These are phyloP conservation scores for Lactuca saligna DNA, from an alignment of 129 eudicot genomes.

Conservation along the genomic window DNA sequence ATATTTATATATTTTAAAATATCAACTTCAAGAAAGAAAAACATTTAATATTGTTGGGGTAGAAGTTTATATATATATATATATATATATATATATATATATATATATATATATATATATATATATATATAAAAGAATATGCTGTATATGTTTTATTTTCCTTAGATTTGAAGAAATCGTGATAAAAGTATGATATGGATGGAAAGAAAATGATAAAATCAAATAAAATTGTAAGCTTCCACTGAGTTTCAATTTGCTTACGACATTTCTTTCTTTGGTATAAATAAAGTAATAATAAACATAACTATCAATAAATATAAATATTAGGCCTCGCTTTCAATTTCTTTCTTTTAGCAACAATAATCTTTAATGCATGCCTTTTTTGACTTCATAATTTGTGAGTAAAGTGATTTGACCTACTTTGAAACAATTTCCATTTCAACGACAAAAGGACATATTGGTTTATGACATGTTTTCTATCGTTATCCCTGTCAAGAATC, in stretches of 20 bases:
- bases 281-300: background rate
- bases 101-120: too few species aligned
- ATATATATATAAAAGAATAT: too few species aligned
- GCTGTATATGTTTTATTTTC: too few species aligned
- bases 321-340: background rate
- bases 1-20: too few species aligned
- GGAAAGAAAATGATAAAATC: too few species aligned
- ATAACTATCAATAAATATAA: background rate
- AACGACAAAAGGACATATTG: constrained; percentile 7
- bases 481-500: background rate
- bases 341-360: background rate
- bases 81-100: too few species aligned
- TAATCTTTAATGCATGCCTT: constrained; percentile 3
- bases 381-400: constrained; percentile 8
- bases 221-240: background rate
- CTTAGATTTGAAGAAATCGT: too few species aligned
- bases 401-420: constrained; percentile 11
- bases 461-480: background rate
- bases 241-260: background rate
- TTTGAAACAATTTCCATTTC: constrained; percentile 7
- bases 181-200: too few species aligned
- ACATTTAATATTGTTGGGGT: too few species aligned
- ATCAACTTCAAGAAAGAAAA: too few species aligned
- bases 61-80: too few species aligned
- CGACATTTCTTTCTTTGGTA: background rate